phyloP scores from a whole-genome alignment of 2,329 filamentous ascomycete species.

The Fusarium dimerum region DNA sequence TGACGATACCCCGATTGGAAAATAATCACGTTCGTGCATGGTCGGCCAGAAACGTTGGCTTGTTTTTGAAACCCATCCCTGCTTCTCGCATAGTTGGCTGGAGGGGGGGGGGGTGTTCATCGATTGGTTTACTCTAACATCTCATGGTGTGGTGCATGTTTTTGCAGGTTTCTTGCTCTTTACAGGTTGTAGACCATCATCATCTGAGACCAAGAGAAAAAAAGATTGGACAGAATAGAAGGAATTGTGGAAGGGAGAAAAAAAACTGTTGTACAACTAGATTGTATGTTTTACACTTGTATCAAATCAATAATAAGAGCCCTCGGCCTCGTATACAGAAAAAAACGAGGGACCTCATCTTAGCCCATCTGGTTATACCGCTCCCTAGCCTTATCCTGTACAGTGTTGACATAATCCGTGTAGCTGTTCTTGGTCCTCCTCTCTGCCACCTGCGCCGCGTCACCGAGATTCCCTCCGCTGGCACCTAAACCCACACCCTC shows the following conservation, averaged over 20 bases:
- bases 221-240: too few relatives aligned
- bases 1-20: constrained; percentile 12
- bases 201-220: too few relatives aligned
- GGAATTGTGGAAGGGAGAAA: too few relatives aligned
- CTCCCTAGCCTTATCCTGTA: constrained; percentile 66
- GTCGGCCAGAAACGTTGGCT: not conserved
- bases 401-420: constrained; percentile 62
- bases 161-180: too few relatives aligned
- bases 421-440: constrained; percentile 62
- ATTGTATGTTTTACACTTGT: not conserved
- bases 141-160: too few relatives aligned
- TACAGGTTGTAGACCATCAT: too few relatives aligned
- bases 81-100: too few relatives aligned
- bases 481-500: constrained; percentile 71
- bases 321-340: not conserved
- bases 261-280: too few relatives aligned
- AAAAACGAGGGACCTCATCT: not conserved
- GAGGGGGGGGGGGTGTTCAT: too few relatives aligned
- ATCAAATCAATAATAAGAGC: too few relatives aligned
- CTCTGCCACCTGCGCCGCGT: constrained; percentile 65
- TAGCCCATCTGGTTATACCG: constrained; percentile 58
- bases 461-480: constrained; percentile 68
- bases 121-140: too few relatives aligned
- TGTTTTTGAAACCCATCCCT: not conserved
- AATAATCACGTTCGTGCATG: not conserved